Base-by-base conservation (phyloP, 768 basidiomycete species). In the Melanogaster broomeanus region DNA sequence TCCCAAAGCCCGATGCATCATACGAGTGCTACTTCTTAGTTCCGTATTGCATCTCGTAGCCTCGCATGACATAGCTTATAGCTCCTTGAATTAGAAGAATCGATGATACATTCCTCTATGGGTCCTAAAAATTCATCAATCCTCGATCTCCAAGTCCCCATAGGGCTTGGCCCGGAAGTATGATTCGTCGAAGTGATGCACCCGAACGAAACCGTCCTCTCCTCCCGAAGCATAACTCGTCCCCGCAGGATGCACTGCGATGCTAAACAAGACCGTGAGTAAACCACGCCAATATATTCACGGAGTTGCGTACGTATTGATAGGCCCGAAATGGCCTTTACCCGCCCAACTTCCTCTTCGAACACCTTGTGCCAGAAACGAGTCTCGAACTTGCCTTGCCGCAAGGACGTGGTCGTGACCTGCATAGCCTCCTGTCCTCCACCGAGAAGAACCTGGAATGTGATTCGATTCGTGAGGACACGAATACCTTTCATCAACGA, bases 381-480 rank as follows among this genome's bases (percentile, higher is more conserved):
- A 11, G 94, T 92, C 74, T 99, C 97, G 69, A 99, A 99, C 72
- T 98, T 97, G 19, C 96, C 97, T 68, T 97, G 92, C 45, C 97
- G 84, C 21, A 84, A 63, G 2, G 93, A 93, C 1, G 96, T 98
- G 9, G 93, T 98, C 13, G 97, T 98, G 45, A 98, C 97, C 62
- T 76, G 85, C 93, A 93, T 96, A 4, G 97, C 97, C 67, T 97
- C 96, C 72, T 98, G 97, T 38, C 97, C 97, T 69, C 97, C 96
- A 39, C 97, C 97, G 21, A 97, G 77, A 30, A 98, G 81, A 38
- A 95, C 80, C 90, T 93, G 49, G 8, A 37, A 30, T 48, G 3
- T 4, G 8, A 4, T 19, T 16, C 22, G 31, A 34, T 41, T n/a
- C 25, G 16, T 39, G 37, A 48, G 34, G 0, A 21, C 13, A 21